phyloP scores from a whole-genome alignment of 768 basidiomycete species.

The Rhodosporidiobolus sp. region DNA sequence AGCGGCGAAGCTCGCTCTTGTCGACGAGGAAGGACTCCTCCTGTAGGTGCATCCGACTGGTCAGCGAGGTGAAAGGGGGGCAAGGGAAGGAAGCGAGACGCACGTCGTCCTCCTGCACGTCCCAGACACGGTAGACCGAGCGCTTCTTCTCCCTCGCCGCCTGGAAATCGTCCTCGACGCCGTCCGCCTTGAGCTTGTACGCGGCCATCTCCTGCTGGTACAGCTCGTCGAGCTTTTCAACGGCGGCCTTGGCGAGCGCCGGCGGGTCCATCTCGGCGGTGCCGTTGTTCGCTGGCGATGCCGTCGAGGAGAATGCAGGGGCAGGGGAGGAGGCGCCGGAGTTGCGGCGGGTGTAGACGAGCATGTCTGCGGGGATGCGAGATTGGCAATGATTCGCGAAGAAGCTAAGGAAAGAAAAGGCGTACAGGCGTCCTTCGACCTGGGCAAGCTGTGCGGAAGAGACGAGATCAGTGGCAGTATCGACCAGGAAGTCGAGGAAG shows the following conservation, averaged over 20 bases:
- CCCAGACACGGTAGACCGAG: conserved; percentile 65
- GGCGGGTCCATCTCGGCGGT: conserved; percentile 55
- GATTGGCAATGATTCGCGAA: not conserved
- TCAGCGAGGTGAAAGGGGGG: not conserved
- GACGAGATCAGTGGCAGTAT: not conserved
- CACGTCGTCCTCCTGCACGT: conserved; percentile 57
- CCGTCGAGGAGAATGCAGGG: not conserved
- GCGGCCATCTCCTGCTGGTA: conserved; percentile 59
- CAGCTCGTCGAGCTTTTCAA: conserved; percentile 57
- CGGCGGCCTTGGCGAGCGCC: conserved; percentile 56
- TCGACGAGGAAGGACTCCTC: conserved; percentile 63
- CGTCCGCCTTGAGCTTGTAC: conserved; percentile 54
- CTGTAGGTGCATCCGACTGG: conserved; percentile 17
- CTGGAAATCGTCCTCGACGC: too few species aligned
- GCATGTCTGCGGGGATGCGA: conserved; percentile 61
- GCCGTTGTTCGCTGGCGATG: not conserved
- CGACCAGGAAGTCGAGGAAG: fast-evolving
- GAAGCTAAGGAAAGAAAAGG: not conserved
- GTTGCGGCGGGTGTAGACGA: conserved; percentile 69
- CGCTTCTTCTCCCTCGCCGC: conserved; percentile 58
- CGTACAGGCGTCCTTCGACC: conserved; percentile 44
- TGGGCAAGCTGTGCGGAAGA: conserved; percentile 17
- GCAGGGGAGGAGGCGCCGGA: not conserved
- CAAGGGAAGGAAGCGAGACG: conserved; percentile 14
- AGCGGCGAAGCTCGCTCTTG: conserved; percentile 60